Evolutionary conservation across 163 green algal genomes (phyloP).

Genomic region (Scenedesmus sp.): DNA sequence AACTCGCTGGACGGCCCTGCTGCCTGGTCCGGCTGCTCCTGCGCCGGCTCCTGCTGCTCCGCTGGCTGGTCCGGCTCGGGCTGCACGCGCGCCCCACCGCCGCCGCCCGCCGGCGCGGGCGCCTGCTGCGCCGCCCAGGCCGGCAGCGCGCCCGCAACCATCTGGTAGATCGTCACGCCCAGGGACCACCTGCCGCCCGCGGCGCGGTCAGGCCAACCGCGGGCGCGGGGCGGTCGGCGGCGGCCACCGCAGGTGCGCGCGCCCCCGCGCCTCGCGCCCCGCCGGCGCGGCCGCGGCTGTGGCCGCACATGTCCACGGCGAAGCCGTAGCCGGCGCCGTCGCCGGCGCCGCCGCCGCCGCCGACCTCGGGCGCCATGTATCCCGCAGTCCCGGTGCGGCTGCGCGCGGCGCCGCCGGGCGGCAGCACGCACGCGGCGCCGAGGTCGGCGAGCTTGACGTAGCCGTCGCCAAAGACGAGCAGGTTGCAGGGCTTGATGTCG

Average conservation of each 20-base stretch:
- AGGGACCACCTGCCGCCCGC: constrained; percentile 23
- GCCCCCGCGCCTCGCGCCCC: too few relatives aligned
- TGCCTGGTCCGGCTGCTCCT: background rate
- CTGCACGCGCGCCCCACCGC: too few relatives aligned
- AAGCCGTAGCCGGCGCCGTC: background rate
- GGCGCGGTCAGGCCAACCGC: background rate
- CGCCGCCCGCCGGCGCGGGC: too few relatives aligned
- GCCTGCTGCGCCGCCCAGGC: background rate
- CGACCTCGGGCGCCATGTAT: constrained; percentile 44
- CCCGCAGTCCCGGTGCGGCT: constrained; percentile 32
- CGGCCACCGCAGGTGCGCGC: too few relatives aligned
- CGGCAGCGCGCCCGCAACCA: constrained; percentile 30
- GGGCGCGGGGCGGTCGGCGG: too few relatives aligned
- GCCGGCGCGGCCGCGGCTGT: too few relatives aligned
- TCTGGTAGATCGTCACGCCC: constrained; percentile 35
- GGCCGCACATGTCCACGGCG: constrained; percentile 39
- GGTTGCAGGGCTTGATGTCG: constrained; percentile 97
- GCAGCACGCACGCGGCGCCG: constrained; percentile 57
- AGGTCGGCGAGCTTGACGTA: constrained; percentile 99
- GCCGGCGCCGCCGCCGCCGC: background rate
- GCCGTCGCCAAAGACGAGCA: constrained; percentile 88
- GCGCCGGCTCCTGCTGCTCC: background rate
- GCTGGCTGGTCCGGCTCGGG: too few relatives aligned
- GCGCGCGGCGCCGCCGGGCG: constrained; percentile 11
- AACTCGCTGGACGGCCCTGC: constrained; percentile 4